These are phyloP conservation scores for Austroboletus novae-zelandiae DNA, from an alignment of 1,284 basidiomycete genomes.

Conservation along the genomic window DNA sequence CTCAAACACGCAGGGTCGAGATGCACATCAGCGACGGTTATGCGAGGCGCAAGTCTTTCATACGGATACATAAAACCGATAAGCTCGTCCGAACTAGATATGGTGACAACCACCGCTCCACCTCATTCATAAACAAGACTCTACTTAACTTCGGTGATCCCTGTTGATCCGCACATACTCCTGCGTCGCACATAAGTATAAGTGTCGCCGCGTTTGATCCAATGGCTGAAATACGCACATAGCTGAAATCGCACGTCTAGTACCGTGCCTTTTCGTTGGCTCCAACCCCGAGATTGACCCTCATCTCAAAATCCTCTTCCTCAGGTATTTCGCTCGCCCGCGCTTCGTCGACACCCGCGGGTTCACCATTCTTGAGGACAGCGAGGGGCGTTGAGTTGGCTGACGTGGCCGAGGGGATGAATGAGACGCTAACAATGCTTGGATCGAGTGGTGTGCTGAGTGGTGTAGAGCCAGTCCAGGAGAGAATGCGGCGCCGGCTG, in stretches of 20 bases:
- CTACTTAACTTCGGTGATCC: slow-evolving; percentile 56
- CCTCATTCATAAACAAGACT: too few relatives aligned
- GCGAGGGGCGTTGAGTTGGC: slow-evolving; percentile 58
- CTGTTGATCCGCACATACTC: slow-evolving; percentile 71
- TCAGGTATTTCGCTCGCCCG: slow-evolving; percentile 82
- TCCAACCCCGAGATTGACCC: slow-evolving; percentile 70
- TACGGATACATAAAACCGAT: background rate
- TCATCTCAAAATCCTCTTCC: slow-evolving; percentile 83
- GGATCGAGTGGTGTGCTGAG: slow-evolving; percentile 69
- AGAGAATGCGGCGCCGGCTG: slow-evolving; percentile 97
- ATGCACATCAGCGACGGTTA: slow-evolving; percentile 4
- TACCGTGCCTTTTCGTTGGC: slow-evolving; percentile 80
- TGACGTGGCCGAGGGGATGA: slow-evolving; percentile 55
- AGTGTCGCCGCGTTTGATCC: slow-evolving; percentile 1
- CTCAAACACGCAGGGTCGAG: slow-evolving; percentile 19
- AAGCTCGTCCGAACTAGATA: slow-evolving; percentile 1
- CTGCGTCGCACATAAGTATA: slow-evolving; percentile 34
- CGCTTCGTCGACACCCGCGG: slow-evolving; percentile 83
- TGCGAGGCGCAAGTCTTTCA: slow-evolving; percentile 12
- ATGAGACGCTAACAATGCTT: slow-evolving; percentile 80
- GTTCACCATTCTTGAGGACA: slow-evolving; percentile 87
- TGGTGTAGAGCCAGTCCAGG: slow-evolving; percentile 85
- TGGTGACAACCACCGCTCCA: background rate
- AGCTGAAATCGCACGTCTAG: slow-evolving; percentile 97
- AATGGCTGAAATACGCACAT: slow-evolving; percentile 57